Evolutionary conservation across 305 asterid species (phyloP).

Genomic region (Rubia tinctorum): DNA sequence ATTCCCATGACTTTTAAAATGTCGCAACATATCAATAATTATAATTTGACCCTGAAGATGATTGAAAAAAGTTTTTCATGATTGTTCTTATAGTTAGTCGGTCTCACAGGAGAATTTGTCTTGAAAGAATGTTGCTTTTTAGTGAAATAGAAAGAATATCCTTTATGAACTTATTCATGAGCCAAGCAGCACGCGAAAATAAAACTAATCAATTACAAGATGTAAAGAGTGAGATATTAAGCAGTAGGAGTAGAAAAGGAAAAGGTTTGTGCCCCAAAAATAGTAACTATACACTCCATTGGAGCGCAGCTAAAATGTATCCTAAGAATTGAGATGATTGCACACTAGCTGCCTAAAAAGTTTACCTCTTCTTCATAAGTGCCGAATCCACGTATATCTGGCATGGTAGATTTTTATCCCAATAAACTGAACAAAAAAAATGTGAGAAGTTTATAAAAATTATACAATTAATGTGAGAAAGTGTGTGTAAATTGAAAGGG

Average conservation of each 20-base stretch:
- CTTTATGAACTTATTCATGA: not conserved
- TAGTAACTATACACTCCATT: not conserved
- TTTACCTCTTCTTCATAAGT: not conserved
- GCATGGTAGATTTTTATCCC: not conserved
- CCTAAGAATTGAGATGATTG: not conserved
- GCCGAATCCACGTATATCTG: not conserved
- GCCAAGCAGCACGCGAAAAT: not conserved
- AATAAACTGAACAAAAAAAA: too few relatives aligned
- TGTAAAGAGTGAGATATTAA: not conserved
- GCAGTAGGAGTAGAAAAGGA: not conserved
- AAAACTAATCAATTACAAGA: not conserved
- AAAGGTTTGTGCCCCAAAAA: not conserved
- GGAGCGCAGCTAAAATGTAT: not conserved
- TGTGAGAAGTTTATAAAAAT: too few relatives aligned
- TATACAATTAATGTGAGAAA: too few relatives aligned
- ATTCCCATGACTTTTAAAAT: too few relatives aligned
- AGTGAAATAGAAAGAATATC: too few relatives aligned
- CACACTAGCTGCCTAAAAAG: not conserved
- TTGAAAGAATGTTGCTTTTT: too few relatives aligned
- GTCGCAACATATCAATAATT: too few relatives aligned
- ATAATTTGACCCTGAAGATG: too few relatives aligned
- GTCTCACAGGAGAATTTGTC: too few relatives aligned
- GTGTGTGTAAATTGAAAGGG: too few relatives aligned
- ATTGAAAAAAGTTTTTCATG: too few relatives aligned
- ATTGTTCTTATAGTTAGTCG: too few relatives aligned